Conservation (phyloP, 257 asterid genomes). For the Rhazya stricta region DNA sequence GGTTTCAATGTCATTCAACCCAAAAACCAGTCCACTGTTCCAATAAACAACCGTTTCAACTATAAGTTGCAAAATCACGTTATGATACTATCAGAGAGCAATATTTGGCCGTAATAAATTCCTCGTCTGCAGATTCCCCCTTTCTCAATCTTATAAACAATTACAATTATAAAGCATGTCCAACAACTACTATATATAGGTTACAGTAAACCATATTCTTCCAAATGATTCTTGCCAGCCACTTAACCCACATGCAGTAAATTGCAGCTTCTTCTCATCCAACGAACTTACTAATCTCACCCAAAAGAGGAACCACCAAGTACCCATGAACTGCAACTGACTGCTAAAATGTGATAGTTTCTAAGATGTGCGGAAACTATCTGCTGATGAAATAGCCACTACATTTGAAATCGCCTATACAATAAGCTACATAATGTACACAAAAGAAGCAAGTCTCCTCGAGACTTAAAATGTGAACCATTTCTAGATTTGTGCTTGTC, state of each 20-base stretch:
- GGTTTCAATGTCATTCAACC: no score
- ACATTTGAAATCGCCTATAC: no score
- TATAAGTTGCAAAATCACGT: background rate
- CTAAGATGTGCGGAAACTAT: background rate
- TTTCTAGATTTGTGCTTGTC: no score
- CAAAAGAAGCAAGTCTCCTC: no score
- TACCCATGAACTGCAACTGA: no score
- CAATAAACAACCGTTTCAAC: no score
- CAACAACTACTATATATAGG: background rate
- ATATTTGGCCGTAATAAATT: background rate
- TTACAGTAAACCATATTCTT: background rate
- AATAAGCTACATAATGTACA: no score
- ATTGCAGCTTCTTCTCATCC: background rate
- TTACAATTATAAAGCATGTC: background rate
- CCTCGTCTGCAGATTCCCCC: background rate
- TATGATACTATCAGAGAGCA: background rate
- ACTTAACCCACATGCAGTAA: background rate
- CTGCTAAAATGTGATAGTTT: background rate
- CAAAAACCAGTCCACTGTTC: no score
- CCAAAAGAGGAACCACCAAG: background rate
- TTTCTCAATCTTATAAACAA: background rate
- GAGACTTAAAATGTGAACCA: no score
- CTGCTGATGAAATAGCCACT: background rate
- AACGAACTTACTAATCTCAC: background rate
- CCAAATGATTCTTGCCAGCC: background rate